Conservation (phyloP, 441 rosid genomes). For the Syzygium malaccense region DNA sequence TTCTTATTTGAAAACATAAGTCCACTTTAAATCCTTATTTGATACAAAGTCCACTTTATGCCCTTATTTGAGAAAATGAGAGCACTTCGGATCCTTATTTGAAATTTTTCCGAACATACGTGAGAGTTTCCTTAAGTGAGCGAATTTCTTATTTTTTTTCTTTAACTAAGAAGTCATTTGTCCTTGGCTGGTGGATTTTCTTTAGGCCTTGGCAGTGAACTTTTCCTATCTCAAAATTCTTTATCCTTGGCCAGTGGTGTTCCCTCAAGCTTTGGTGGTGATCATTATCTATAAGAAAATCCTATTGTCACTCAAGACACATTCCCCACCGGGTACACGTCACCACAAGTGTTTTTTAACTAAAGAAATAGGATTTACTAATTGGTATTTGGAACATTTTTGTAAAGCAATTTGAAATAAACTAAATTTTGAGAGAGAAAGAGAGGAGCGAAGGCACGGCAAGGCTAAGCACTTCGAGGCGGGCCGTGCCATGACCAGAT, state of each 20-base stretch:
- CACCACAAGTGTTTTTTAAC: not conserved
- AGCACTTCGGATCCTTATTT: too few species aligned
- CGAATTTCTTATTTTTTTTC: not conserved
- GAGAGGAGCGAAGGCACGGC: not conserved
- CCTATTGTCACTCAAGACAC: not conserved
- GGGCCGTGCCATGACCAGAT: not conserved
- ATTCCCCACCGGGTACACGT: not conserved
- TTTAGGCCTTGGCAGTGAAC: not conserved
- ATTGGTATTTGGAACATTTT: too few species aligned
- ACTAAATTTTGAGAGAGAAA: not conserved
- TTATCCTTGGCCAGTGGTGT: rapidly evolving
- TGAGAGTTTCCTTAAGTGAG: not conserved
- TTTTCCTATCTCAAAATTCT: rapidly evolving
- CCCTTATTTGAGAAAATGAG: too few species aligned
- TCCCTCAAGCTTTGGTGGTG: rapidly evolving
- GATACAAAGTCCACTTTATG: too few species aligned
- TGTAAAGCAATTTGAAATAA: not conserved
- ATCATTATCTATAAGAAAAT: not conserved
- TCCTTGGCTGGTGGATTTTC: not conserved
- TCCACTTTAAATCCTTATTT: too few species aligned
- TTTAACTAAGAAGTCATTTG: not conserved
- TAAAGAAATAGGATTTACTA: not conserved
- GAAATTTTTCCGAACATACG: not conserved
- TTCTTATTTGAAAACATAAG: too few species aligned
- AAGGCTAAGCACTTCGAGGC: not conserved